Evolutionary conservation across 805 yeast species (phyloP), one percentile per base, ranked within the genome.

Genomic region (Ogataea glucozyma): DNA sequence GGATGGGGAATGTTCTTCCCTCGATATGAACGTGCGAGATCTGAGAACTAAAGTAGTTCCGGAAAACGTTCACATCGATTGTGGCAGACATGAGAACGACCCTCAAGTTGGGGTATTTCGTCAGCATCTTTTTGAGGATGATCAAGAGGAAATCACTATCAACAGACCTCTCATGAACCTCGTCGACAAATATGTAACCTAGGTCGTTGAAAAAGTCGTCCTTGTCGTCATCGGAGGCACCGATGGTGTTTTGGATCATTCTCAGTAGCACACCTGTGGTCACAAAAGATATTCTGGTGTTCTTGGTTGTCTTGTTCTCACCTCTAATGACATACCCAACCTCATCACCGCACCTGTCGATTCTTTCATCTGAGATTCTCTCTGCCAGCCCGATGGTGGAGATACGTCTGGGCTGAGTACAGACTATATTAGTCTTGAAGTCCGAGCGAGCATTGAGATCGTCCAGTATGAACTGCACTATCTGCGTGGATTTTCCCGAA

Each of bases 321-420:
- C 98, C 98, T 65, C 97, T 74, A 33, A 91, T 91, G 9, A 86
- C 73, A 60, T 88, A 91, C 0, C 98, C 98, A 7, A 86, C 83
- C 60, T 90, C 96, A 18, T 72, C 70, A 4, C 96, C 96, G 7
- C 82, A 70, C 13, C 53, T 57, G 19, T 66, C 74, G 36, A 78
- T 73, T 51, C 97, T 75, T 60, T 91, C 99, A 8, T 82, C 88
- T 1, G 96, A 79, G 5, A 91, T 88, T 60, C 99, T 78, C 47
- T 90, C 96, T 0, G 97, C 97, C 43, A 91, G 73, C 2, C 97
- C 97, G 62, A 91, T 85, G 0, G 97, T 88, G 1, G 97, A 88
- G 42, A 91, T 90, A 72, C 98, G 83, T 64, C 99, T 76, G 2
- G 99, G 99, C 63, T 91, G 98, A 0, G 97, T 89, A 64, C 97